Evolutionary conservation across 306 rosid genomes (phyloP), one percentile per base, ranked within the genome.

Genomic region (Abrus precatorius): DNA sequence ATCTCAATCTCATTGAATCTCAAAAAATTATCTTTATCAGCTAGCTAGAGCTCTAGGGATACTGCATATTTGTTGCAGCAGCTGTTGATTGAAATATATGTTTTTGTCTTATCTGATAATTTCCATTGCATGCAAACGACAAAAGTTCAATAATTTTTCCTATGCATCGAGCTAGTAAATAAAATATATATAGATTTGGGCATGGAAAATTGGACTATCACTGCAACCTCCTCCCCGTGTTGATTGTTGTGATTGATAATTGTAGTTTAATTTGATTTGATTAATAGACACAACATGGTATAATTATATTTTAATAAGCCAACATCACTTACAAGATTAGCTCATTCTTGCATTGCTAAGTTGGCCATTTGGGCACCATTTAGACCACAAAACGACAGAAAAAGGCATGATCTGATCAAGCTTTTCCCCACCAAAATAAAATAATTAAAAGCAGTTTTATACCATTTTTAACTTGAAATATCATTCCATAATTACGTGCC

Each of bases 401-500:
- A 84, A 68, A 43, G 56, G 62, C 78, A 80, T 57, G 83, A 84
- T 84, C 71, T 69, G 77, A 75, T 84, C 83, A 84, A 88, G 91
- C 38, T 28, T 69, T 76, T 49, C 56, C 69, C 66, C 32, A 41
- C 69, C 48, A 10, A 69, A 67, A 12, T 69, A 45, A 48, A 69
- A 74, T 61, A 70, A 11, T 48, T 6, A 56, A 78, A 66, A 14
- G 4, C 30, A 28, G 67, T 28, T 38, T 30, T n/a, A 8, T 54
- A 50, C 2, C 3, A 32, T 53, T 80, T 85, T 84, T 43, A 36
- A 56, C 65, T 48, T 59, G 28, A 77, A 74, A 79, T 74, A 73
- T 33, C 49, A 47, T 79, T 85, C 72, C 84, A 79, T 78, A 85
- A 85, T 85, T 86, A 82, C 88, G 85, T 92, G 89, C 89, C 91